A percentile compares a stretch with the other conserved stretches of the same genome.
These are phyloP conservation scores for Rosellinia necatrix DNA, from an alignment of 2,329 filamentous ascomycete species.

Conservation along the genomic window DNA sequence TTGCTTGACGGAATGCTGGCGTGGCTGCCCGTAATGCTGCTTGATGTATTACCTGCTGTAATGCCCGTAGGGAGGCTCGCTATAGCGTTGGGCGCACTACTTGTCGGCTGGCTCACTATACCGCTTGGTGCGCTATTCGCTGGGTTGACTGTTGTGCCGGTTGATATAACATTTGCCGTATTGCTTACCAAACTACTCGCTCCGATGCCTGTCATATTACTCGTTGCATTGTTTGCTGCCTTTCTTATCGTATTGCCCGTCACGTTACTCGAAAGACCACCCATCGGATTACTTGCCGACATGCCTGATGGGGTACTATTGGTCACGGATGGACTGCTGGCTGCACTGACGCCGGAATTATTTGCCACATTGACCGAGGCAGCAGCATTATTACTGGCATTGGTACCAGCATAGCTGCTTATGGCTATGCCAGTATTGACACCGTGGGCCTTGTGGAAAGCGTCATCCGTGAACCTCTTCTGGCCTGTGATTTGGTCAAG, in stretches of 20 bases:
- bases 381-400: background rate
- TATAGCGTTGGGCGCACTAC: background rate
- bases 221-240: background rate
- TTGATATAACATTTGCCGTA: background rate
- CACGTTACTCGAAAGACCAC: background rate
- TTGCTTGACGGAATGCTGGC: background rate
- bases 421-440: background rate
- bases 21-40: background rate
- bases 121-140: background rate
- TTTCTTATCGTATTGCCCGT: background rate
- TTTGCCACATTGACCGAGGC: background rate
- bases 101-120: background rate
- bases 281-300: background rate
- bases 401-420: background rate
- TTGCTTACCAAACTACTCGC: slow-evolving; percentile 2
- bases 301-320: background rate
- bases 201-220: background rate
- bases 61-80: background rate
- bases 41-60: background rate
- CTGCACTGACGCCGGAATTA: background rate
- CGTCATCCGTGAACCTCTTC: slow-evolving; percentile 28
- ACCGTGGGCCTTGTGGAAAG: slow-evolving; percentile 14
- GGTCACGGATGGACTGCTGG: background rate
- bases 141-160: background rate
- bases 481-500: slow-evolving; percentile 38